Evolutionary conservation across 805 yeast species (phyloP), one percentile per base, ranked within the genome.

Genomic region (Hagleromyces aurorensis): DNA sequence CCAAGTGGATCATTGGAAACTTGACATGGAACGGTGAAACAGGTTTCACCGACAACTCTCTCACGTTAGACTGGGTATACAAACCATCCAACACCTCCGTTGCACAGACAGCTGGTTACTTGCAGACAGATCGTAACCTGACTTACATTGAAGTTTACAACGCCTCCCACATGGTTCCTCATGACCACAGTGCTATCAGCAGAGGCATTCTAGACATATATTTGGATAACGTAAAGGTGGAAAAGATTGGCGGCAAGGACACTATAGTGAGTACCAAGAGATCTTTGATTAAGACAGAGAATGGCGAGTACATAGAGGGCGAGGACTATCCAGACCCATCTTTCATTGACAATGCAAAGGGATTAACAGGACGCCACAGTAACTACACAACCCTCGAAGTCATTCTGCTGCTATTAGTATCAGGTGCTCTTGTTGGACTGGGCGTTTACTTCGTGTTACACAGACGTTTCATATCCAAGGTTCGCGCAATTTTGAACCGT

Each of bases 121-220:
- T 67, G 24, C 56, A 52, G 69, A 73, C 37, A 44, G 87, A 76
- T 27, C 66, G 83, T 39, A 83, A 84, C 48, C 62, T 89, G 46
- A 79, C 95, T 0, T 80, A 79, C 51, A 74, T 82, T 18, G 72
- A 74, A 34, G 72, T 89, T 2, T 71, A 59, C 51, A 72, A 83
- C 43, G 74, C 94, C 0, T 79, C 94, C 3, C 97, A 91, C 51
- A 89, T 91, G 97, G 91, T 86, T 15, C 94, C 97, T 1, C 78
- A 71, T 41, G 96, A 87, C 52, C 59, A 72, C 30, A 81, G 91
- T 2, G 72, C 67, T 25, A 66, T 70, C 16, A 70, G 87, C 6
- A 65, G 86, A 41, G 84, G 85, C 11, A 57, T 87, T 37, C 59
- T 86, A 22, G 86, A 84, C 31, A 52, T 64, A n/a, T 44, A 43